Conservation (phyloP, 1,139 yeast species). For the Suhomyces guaymorum region DNA sequence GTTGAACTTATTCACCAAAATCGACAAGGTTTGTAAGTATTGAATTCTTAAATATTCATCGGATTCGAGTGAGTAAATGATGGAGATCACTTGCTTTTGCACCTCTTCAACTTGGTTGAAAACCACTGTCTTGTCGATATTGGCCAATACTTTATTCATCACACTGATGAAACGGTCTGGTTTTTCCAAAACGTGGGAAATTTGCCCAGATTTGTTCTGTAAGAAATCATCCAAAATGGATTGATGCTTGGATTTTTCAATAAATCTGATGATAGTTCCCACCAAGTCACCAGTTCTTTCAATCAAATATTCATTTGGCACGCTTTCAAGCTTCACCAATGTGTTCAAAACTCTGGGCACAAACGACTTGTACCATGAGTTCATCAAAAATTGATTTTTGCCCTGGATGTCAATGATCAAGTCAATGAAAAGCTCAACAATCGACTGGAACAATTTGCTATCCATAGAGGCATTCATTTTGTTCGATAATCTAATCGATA, state of each 20-base stretch:
- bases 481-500: constrained; percentile 51
- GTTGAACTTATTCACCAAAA: constrained; percentile 54
- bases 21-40: constrained; percentile 58
- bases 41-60: constrained; percentile 47
- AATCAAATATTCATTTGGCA: constrained; percentile 12
- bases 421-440: constrained; percentile 29
- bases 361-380: constrained; percentile 44
- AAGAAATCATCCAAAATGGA: constrained; percentile 35
- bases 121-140: constrained; percentile 41
- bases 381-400: constrained; percentile 35
- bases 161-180: constrained; percentile 49
- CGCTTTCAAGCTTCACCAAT: constrained; percentile 10
- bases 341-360: constrained; percentile 31
- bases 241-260: constrained; percentile 41
- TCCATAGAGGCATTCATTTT: constrained; percentile 30
- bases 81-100: constrained; percentile 19
- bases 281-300: constrained; percentile 41
- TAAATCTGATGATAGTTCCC: constrained; percentile 39
- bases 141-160: constrained; percentile 52
- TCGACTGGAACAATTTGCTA: constrained; percentile 17
- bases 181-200: constrained; percentile 22
- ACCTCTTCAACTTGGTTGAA: constrained; percentile 14
- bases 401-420: constrained; percentile 27
- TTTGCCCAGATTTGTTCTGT: constrained; percentile 22
- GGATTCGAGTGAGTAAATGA: constrained; percentile 17